Evolutionary conservation across 805 yeast genomes (phyloP).

Genomic region (Pichia paraexigua): DNA sequence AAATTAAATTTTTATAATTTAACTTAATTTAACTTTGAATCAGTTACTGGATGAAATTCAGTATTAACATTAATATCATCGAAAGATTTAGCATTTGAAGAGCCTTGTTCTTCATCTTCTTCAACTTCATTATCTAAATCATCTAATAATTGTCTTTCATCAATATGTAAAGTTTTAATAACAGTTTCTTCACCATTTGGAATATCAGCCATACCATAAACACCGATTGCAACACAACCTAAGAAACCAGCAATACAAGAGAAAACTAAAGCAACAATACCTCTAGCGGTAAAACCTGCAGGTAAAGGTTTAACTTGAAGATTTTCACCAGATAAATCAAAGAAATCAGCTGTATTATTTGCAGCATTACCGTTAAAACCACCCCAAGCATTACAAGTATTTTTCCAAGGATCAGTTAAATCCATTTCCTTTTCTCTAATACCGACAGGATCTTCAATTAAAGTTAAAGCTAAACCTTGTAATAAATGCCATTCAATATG

Average conservation of each 20-base stretch:
- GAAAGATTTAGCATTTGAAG: slow-evolving; percentile 11
- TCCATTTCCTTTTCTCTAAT: slow-evolving; percentile 51
- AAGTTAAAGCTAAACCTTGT: slow-evolving; percentile 80
- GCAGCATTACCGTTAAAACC: slow-evolving; percentile 82
- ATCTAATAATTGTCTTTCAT: slow-evolving; percentile 32
- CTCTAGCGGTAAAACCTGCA: slow-evolving; percentile 86
- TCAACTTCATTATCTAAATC: background rate
- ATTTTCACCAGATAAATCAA: slow-evolving; percentile 69
- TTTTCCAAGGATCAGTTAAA: slow-evolving; percentile 52
- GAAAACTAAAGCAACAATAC: slow-evolving; percentile 90
- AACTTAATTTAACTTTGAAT: background rate
- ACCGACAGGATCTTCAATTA: slow-evolving; percentile 77
- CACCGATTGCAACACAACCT: slow-evolving; percentile 68
- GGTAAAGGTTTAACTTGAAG: slow-evolving; percentile 65
- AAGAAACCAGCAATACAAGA: slow-evolving; percentile 78
- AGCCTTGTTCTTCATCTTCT: slow-evolving; percentile 3
- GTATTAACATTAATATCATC: slow-evolving; percentile 8
- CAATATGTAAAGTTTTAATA: slow-evolving; percentile 45
- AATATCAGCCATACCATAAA: slow-evolving; percentile 84
- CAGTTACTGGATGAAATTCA: background rate
- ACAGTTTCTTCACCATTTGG: slow-evolving; percentile 59
- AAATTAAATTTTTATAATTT: background rate
- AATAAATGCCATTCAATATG: slow-evolving; percentile 97
- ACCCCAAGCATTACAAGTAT: slow-evolving; percentile 48
- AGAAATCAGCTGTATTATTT: slow-evolving; percentile 54